These are phyloP conservation scores for Exutisphaerella laricina DNA, from an alignment of 2,329 filamentous ascomycete genomes.

Conservation along the genomic window DNA sequence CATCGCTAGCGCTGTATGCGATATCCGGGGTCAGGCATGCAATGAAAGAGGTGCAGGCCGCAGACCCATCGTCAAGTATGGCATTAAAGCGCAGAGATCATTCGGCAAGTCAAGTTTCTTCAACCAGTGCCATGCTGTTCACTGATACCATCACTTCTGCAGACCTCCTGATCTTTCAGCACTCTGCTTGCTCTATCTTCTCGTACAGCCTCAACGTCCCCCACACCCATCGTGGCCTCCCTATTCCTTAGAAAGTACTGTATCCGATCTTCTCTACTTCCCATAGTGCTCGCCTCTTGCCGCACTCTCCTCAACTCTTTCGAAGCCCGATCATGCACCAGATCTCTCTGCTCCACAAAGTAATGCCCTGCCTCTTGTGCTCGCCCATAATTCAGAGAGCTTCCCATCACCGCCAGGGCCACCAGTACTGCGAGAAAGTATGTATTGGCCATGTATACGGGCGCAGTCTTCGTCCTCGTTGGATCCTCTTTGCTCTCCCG, in stretches of 20 bases:
- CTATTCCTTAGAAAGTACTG: slow-evolving; percentile 70
- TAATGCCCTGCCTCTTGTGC: slow-evolving; percentile 58
- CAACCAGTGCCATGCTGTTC: slow-evolving; percentile 3
- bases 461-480: slow-evolving; percentile 43
- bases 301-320: slow-evolving; percentile 55
- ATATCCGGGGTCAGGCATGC: too few relatives aligned
- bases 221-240: slow-evolving; percentile 49
- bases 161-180: slow-evolving; percentile 43
- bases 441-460: slow-evolving; percentile 68
- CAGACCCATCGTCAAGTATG: too few relatives aligned
- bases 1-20: too few relatives aligned
- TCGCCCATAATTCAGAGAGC: slow-evolving; percentile 65
- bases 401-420: slow-evolving; percentile 62
- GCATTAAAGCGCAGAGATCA: too few relatives aligned
- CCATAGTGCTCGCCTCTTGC: slow-evolving; percentile 46
- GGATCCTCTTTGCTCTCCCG: slow-evolving; percentile 45
- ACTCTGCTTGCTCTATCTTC: slow-evolving; percentile 44
- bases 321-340: slow-evolving; percentile 61
- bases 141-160: slow-evolving; percentile 40
- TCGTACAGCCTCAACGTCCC: slow-evolving; percentile 38
- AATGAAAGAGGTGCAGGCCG: too few relatives aligned
- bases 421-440: slow-evolving; percentile 71
- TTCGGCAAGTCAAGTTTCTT: slow-evolving; percentile 2
- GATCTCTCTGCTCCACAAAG: slow-evolving; percentile 61
- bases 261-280: slow-evolving; percentile 53